These are phyloP conservation scores for Globisporangium cylindrosporum DNA, from an alignment of 352 stramenopile species.

Conservation along the genomic window DNA sequence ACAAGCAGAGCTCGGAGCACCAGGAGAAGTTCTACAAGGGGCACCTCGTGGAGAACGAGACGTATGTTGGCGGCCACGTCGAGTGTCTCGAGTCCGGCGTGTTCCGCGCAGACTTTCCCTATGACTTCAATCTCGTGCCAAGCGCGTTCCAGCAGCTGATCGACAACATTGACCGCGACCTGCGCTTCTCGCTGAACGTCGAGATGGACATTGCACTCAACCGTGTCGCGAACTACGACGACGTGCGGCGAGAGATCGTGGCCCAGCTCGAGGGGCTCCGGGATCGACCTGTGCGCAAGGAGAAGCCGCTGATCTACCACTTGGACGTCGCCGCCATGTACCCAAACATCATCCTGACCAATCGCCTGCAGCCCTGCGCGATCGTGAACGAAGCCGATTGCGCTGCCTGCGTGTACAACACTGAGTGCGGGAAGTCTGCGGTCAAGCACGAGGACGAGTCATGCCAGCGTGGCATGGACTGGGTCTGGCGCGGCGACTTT, in stretches of 20 bases:
- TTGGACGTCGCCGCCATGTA: constrained; percentile 99
- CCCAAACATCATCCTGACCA: constrained; percentile 99
- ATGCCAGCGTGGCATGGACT: constrained; percentile 98
- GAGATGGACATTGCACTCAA: constrained; percentile 87
- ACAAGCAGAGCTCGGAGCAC: constrained; percentile 93
- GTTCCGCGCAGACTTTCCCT: constrained; percentile 97
- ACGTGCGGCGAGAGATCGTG: constrained; percentile 90
- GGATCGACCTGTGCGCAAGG: constrained; percentile 89
- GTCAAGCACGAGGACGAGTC: constrained; percentile 79
- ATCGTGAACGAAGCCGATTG: constrained; percentile 96
- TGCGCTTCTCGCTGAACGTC: constrained; percentile 96
- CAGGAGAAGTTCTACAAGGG: constrained; percentile 88
- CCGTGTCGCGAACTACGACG: constrained; percentile 88
- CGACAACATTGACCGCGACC: constrained; percentile 96
- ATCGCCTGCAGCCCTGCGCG: constrained; percentile 96
- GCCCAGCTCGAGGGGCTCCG: constrained; percentile 92
- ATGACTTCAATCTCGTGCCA: constrained; percentile 96
- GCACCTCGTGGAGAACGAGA: constrained; percentile 97
- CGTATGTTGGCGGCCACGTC: constrained; percentile 99
- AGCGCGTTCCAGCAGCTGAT: constrained; percentile 94
- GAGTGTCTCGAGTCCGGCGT: constrained; percentile 98
- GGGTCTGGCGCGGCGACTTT: constrained; percentile 98
- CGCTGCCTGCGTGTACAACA: constrained; percentile 94
- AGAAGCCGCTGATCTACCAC: constrained; percentile 97
- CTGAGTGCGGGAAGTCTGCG: constrained; percentile 59